A percentile compares a stretch with the other conserved stretches of the same genome.
Conservation (phyloP, 2,329 filamentous ascomycete genomes). For the Talaromyces sp. region DNA sequence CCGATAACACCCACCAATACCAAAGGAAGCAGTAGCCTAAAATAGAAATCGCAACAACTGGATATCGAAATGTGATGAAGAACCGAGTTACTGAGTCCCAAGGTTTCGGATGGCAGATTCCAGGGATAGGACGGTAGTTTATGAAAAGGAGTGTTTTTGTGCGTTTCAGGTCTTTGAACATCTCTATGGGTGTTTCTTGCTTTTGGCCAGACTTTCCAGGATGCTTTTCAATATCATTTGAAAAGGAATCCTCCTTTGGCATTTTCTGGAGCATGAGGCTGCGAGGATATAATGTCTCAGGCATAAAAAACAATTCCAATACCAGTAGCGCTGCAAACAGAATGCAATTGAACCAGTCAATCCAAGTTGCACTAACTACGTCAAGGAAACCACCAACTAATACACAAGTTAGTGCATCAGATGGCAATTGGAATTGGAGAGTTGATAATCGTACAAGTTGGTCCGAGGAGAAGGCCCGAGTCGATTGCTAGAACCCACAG, state of each 20-base stretch:
- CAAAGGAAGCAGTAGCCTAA: slow-evolving; percentile 50
- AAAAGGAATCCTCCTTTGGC: slow-evolving; percentile 15
- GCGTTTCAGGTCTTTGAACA: slow-evolving; percentile 22
- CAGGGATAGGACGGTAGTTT: slow-evolving; percentile 40
- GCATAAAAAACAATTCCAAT: slow-evolving; percentile 48
- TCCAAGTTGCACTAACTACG: slow-evolving; percentile 46
- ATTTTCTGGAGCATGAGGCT: slow-evolving; percentile 43
- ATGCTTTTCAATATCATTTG: neutral
- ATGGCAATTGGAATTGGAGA: neutral
- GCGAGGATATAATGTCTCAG: slow-evolving; percentile 55
- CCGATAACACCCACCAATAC: slow-evolving; percentile 54
- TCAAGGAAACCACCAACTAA: slow-evolving; percentile 51
- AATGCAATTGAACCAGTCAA: slow-evolving; percentile 53
- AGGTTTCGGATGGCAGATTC: slow-evolving; percentile 48
- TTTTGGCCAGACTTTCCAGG: neutral
- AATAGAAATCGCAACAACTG: slow-evolving; percentile 43
- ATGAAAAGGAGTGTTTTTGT: slow-evolving; percentile 44
- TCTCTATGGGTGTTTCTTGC: neutral
- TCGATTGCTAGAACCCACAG: slow-evolving; percentile 57
- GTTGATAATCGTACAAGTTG: slow-evolving; percentile 34
- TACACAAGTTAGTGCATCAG: neutral
- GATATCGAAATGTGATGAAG: slow-evolving; percentile 44
- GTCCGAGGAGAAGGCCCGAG: slow-evolving; percentile 47
- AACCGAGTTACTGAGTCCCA: slow-evolving; percentile 47
- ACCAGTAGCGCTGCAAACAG: slow-evolving; percentile 47